Evolutionary conservation across 2,329 filamentous ascomycete species (phyloP), one percentile per base, ranked within the genome.

Genomic region (Tolypocladium sp.): DNA sequence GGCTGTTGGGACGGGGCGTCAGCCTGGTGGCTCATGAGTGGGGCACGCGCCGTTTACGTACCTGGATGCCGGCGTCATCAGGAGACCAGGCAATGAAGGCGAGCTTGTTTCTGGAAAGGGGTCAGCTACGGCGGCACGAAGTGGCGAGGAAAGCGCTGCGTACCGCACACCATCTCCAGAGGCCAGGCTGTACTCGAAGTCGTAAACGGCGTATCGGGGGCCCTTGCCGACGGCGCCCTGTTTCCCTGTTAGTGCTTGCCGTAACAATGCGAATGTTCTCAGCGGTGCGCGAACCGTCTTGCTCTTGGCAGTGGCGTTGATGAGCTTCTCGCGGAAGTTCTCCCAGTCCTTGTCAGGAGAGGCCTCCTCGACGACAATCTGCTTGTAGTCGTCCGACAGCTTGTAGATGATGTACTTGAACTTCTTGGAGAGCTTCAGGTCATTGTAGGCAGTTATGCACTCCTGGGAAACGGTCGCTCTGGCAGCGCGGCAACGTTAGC

Each of bases 371-470:
- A 94, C 85, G 61, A 89, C 86, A 73, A 94, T 91, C 77, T 91
- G 77, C 77, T 88, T 91, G 82, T 86, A 86, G 80, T 92, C 83
- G 76, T 92, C 89, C 65, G 86, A 88, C 73, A 94, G 85, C 83
- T 92, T 91, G 87, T 84, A 93, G 82, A 94, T 86, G 79, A 94
- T 88, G 83, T 84, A 95, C 79, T 91, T 92, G 80, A 85, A 82
- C 80, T 85, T 86, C 78, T 92, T 92, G 77, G 77, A 81, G 68
- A 92, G 86, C 85, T 93, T 93, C 66, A 93, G 83, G 67, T 92
- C 87, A 76, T 92, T 91, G 83, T 88, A 93, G 61, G 79, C 76
- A 66, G 74, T 73, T 73, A 85, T 84, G 83, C 89, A 92, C 61
- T 92, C 88, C 72, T 84, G 82, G 65, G 82, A 78, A 69, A 92